Evolutionary conservation across 306 rosid genomes (phyloP).

Genomic region (Rosa persica): DNA sequence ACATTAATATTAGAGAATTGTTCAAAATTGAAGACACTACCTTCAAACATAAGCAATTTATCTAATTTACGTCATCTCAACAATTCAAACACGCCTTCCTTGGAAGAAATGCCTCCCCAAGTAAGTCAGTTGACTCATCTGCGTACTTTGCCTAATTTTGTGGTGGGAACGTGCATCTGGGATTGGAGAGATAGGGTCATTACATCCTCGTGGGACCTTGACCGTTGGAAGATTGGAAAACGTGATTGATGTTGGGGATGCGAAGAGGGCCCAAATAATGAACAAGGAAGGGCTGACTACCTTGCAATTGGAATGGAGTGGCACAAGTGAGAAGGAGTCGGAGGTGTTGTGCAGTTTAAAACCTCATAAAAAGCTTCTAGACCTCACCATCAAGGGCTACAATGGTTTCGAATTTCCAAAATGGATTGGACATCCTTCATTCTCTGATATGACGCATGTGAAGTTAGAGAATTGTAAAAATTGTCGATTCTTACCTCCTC

Average conservation of each 20-base stretch:
- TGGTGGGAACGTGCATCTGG: not conserved
- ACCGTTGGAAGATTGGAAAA: slow-evolving; percentile 18
- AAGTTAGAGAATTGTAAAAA: not conserved
- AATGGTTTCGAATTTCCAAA: slow-evolving; percentile 8
- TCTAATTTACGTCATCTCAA: not conserved
- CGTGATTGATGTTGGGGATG: not conserved
- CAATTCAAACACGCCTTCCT: not conserved
- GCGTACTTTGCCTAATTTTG: slow-evolving; percentile 4
- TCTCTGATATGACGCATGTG: not conserved
- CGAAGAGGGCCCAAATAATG: not conserved
- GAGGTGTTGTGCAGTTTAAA: not conserved
- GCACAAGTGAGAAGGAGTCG: not conserved
- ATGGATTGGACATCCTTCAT: slow-evolving; percentile 19
- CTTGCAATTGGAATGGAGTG: slow-evolving; percentile 12
- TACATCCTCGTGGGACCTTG: slow-evolving; percentile 8
- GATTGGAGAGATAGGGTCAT: slow-evolving; percentile 2
- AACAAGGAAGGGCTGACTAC: slow-evolving; percentile 3
- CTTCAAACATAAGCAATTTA: no score
- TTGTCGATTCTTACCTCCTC: not conserved
- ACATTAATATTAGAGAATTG: no score
- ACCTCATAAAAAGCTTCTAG: slow-evolving; percentile 20
- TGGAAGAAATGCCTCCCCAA: slow-evolving; percentile 16
- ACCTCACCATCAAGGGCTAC: not conserved
- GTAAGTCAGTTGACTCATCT: slow-evolving; percentile 11
- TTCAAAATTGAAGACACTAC: no score